Conservation (phyloP, 2,329 filamentous ascomycete species). For the Ceratocystis lukuohia region DNA sequence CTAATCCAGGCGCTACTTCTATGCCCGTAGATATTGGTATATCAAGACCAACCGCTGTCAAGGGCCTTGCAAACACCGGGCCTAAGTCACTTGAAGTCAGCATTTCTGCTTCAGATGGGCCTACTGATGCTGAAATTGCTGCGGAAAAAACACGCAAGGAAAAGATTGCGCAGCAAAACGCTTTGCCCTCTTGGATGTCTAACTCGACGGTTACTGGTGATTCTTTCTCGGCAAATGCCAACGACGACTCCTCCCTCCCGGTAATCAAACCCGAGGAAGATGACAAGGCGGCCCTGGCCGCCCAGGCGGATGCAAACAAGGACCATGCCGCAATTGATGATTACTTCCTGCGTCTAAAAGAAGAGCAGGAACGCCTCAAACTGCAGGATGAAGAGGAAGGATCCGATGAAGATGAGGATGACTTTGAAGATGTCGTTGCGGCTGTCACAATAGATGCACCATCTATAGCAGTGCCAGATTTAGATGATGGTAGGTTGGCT, state of each 20-base stretch:
- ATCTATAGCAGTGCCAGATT: constrained; percentile 17
- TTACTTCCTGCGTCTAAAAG: constrained; percentile 53
- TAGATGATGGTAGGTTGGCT: constrained; percentile 21
- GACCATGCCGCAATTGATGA: constrained; percentile 48
- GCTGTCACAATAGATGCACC: constrained; percentile 21
- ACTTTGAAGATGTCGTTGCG: constrained; percentile 40
- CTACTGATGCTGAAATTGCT: constrained; percentile 51
- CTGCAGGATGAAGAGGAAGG: constrained; percentile 23
- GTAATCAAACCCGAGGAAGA: constrained; percentile 31
- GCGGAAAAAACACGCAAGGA: constrained; percentile 53
- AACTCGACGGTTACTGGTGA: constrained; percentile 55
- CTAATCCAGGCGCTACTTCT: constrained; percentile 50
- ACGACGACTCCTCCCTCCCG: constrained; percentile 24
- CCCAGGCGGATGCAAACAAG: constrained; percentile 33
- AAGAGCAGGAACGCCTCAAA: constrained; percentile 37
- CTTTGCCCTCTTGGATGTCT: constrained; percentile 57
- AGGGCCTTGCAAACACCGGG: constrained; percentile 51
- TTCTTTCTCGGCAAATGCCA: constrained; percentile 35
- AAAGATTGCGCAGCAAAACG: constrained; percentile 53
- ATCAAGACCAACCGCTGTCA: constrained; percentile 52
- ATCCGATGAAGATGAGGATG: constrained; percentile 26
- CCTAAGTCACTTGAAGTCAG: constrained; percentile 57
- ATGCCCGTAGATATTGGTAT: constrained; percentile 41
- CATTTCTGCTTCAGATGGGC: constrained; percentile 53
- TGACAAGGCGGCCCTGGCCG: constrained; percentile 33